Base-by-base conservation (phyloP, 2,329 filamentous ascomycete genomes). In the Aureobasidium pullulans region DNA sequence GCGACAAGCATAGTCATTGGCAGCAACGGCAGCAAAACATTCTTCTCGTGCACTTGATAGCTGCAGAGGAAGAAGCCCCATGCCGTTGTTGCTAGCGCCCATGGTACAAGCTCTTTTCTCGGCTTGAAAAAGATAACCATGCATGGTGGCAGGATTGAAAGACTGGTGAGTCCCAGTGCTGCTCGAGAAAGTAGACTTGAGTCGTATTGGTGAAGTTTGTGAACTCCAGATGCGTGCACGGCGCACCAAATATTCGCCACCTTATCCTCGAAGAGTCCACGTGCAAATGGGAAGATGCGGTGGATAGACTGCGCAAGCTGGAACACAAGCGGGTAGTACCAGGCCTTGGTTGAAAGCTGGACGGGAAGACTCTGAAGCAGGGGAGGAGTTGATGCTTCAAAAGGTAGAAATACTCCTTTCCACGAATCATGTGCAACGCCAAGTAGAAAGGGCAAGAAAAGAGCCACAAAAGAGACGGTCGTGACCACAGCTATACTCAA, bases 21-120 rank as follows among this genome's bases (percentile, higher is more conserved):
- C 71, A 97, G 83, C 48, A 99, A 78, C 1, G 94, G 95, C 2
- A 99, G 82, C 5, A 99, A 79, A 0, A 96, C 90, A 65, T 92
- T 96, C 81, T 99, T 99, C 76, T 99, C 94, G 68, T 99, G 94
- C 0, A 99, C 95, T 71, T 99, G 94, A 72, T 96, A 99, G 67
- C 90, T 95, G 76, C 95, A 97, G 15, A 99, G 79, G 72, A 97
- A 99, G 78, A 99, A 99, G 0, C 88, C 93, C 94, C 94, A 99
- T 1, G 92, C 89, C 0, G 89, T 91, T 1, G 88, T 82, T 1
- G 92, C 87, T 60, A 97, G 84, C 0, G 89, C 89, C 37, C 89
- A 81, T 1, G 91, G 91, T 13, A 97, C 75, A 4, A 94, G 79
- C 43, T 86, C 83, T 66, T 87, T 92, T 49, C 84, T 83, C 0